Percentiles rank a stretch among this genome's conserved stretches.
phyloP scores from a whole-genome alignment of 495 filamentous ascomycete genomes.

The Penicillium mononematosum region DNA sequence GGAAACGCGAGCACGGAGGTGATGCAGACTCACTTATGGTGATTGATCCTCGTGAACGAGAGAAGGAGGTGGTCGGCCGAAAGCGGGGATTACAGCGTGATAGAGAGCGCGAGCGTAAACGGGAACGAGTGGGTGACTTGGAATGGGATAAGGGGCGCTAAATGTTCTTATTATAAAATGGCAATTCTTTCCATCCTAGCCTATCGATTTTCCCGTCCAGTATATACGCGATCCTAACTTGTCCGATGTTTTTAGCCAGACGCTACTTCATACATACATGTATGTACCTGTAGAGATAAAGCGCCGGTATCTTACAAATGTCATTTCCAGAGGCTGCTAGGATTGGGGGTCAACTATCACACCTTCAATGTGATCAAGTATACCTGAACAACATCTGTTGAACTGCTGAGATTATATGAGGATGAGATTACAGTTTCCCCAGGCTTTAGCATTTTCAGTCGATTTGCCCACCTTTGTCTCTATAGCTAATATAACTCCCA shows the following conservation, averaged over 20 bases:
- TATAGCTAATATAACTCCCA: too few relatives aligned
- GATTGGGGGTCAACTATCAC: background rate
- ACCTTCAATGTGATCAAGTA: too few relatives aligned
- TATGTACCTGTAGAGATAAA: background rate
- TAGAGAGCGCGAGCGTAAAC: conserved; percentile 42
- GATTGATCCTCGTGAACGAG: conserved; percentile 89
- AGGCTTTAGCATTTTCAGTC: too few relatives aligned
- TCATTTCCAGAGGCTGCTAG: background rate
- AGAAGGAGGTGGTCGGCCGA: conserved; percentile 56
- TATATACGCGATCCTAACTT: background rate
- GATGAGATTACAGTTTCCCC: too few relatives aligned
- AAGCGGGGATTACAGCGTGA: conserved; percentile 38
- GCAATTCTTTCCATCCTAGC: background rate
- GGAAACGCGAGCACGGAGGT: conserved; percentile 82
- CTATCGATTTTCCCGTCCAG: background rate
- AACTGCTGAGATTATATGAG: too few relatives aligned
- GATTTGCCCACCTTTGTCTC: too few relatives aligned
- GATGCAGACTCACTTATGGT: conserved; percentile 88
- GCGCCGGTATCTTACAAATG: background rate
- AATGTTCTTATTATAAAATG: background rate
- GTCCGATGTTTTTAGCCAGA: background rate
- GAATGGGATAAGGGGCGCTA: conserved; percentile 35
- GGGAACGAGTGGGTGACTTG: conserved; percentile 33
- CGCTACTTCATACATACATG: background rate
- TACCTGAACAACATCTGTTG: too few relatives aligned